Conservation (phyloP, 371 early-diverging fungal genomes). For the Mortierella sp. region DNA sequence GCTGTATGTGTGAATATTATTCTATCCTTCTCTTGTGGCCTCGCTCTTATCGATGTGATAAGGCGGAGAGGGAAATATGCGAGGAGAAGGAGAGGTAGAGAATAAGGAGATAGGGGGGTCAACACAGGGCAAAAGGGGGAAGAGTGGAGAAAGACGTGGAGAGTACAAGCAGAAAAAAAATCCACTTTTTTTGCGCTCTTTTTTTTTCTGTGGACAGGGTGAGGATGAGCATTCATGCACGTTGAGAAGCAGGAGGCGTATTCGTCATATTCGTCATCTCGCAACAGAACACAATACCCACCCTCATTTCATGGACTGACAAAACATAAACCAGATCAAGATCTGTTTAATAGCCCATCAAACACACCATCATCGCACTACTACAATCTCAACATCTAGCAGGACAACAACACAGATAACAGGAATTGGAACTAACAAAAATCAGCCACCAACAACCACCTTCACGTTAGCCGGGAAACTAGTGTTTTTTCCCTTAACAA, state of each 20-base stretch:
- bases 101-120: neutral
- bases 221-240: neutral
- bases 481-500: neutral
- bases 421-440: too few relatives aligned
- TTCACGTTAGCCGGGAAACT: neutral
- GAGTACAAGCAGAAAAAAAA: neutral
- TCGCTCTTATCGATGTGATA: constrained; percentile 2
- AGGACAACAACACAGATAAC: too few relatives aligned
- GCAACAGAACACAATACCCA: neutral
- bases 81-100: neutral
- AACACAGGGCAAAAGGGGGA: neutral
- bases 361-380: too few relatives aligned
- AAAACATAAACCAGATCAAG: neutral
- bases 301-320: neutral
- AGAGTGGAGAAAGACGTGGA: neutral
- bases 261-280: constrained; percentile 13
- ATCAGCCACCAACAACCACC: neutral
- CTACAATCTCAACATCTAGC: too few relatives aligned
- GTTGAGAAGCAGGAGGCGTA: neutral
- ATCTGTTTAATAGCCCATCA: too few relatives aligned
- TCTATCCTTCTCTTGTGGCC: neutral
- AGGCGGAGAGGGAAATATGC: constrained; percentile 10
- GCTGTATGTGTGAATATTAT: neutral
- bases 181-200: neutral
- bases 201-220: neutral